These are phyloP conservation scores for Rhizophagus sp. DNA, from an alignment of 192 early-diverging fungal genomes.

Conservation along the genomic window DNA sequence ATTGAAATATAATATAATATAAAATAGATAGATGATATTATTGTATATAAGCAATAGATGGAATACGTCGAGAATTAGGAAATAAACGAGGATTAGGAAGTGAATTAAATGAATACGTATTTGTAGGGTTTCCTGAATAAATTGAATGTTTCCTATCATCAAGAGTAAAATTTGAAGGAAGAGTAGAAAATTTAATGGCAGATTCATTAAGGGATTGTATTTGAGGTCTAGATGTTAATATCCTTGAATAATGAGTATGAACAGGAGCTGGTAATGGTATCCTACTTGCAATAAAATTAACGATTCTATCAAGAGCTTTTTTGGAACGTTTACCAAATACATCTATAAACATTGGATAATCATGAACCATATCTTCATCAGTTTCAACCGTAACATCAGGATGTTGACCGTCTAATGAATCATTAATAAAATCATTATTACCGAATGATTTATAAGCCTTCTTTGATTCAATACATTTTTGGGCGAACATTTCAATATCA, in stretches of 20 bases:
- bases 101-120: too few relatives aligned
- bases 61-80: too few relatives aligned
- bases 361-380: slow-evolving; percentile 20
- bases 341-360: slow-evolving; percentile 2
- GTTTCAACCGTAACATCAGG: slow-evolving; percentile 10
- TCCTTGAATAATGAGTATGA: background rate
- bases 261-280: background rate
- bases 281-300: background rate
- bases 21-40: too few relatives aligned
- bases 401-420: background rate
- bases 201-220: too few relatives aligned
- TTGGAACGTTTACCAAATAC: slow-evolving; percentile 5
- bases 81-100: too few relatives aligned
- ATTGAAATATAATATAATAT: too few relatives aligned
- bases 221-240: background rate
- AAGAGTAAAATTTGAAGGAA: too few relatives aligned
- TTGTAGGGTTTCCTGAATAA: too few relatives aligned
- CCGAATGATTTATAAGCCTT: background rate
- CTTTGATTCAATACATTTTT: slow-evolving; percentile 23
- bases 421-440: background rate
- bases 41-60: too few relatives aligned
- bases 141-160: too few relatives aligned
- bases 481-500: slow-evolving; percentile 23
- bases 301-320: background rate
- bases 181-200: too few relatives aligned